Percentiles rank a stretch among this genome's conserved stretches.
These are phyloP conservation scores for Euphorbia celastroides DNA, from an alignment of 441 rosid genomes.

Conservation along the genomic window DNA sequence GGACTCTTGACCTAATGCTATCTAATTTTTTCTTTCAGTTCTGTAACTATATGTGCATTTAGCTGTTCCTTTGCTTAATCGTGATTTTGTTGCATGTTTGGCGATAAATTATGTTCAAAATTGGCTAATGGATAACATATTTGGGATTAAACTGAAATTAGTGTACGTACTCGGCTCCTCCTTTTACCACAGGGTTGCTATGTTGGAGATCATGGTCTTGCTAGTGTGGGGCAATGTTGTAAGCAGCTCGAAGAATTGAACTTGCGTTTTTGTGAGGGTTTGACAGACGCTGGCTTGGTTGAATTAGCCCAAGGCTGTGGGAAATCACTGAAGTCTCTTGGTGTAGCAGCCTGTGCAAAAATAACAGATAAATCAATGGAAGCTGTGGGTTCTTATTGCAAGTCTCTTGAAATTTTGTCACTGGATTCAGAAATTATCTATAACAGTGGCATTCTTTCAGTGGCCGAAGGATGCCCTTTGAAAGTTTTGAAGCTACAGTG, in stretches of 20 bases:
- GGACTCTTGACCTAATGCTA: not conserved
- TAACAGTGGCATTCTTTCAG: slow-evolving; percentile 60
- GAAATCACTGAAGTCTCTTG: slow-evolving; percentile 58
- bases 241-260: slow-evolving; percentile 68
- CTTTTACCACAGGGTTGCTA: slow-evolving; percentile 60
- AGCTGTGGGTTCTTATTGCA: slow-evolving; percentile 67
- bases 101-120: not conserved
- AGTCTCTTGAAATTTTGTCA: slow-evolving; percentile 51
- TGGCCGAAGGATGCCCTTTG: slow-evolving; percentile 73
- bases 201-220: slow-evolving; percentile 79
- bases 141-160: not conserved
- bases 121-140: not conserved
- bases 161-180: not conserved
- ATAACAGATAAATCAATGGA: slow-evolving; percentile 63
- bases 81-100: not conserved
- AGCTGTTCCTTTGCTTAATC: not conserved
- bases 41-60: not conserved
- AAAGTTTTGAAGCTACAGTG: slow-evolving; percentile 76
- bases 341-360: slow-evolving; percentile 81
- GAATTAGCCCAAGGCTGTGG: slow-evolving; percentile 58
- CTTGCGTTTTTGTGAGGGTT: slow-evolving; percentile 79
- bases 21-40: not conserved
- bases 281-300: slow-evolving; percentile 68
- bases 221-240: slow-evolving; percentile 65
- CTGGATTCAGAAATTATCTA: slow-evolving; percentile 77